phyloP scores from a whole-genome alignment of 1,284 basidiomycete species.

The Earliella scabrosa region DNA sequence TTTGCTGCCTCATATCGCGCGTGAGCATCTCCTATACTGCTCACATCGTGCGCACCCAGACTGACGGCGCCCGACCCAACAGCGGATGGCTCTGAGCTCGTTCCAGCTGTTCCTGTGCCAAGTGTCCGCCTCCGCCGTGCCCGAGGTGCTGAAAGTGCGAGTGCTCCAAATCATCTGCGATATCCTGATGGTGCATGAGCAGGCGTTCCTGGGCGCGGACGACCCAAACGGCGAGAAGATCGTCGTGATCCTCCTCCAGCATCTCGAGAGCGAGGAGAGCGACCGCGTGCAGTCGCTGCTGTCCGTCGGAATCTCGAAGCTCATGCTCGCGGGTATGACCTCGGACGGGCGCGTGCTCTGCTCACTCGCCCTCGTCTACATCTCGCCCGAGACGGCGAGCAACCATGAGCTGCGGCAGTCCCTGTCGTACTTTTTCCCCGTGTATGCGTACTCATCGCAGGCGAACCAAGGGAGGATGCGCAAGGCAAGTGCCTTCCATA shows the following conservation, averaged over 20 bases:
- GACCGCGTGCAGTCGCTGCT: constrained; percentile 81
- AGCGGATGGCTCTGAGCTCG: constrained; percentile 90
- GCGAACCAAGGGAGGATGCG: constrained; percentile 83
- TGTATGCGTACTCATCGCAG: constrained; percentile 88
- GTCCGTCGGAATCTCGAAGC: constrained; percentile 87
- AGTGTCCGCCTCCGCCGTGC: constrained; percentile 76
- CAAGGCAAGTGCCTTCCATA: constrained; percentile 53
- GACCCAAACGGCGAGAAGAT: constrained; percentile 66
- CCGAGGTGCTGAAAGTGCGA: constrained; percentile 79
- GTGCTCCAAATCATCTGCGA: constrained; percentile 92
- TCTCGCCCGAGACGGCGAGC: constrained; percentile 84
- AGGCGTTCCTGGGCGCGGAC: constrained; percentile 67
- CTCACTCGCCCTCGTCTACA: constrained; percentile 82
- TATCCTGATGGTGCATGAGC: constrained; percentile 88
- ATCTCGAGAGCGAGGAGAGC: constrained; percentile 77
- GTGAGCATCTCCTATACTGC: constrained; percentile 38
- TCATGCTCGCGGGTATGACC: constrained; percentile 86
- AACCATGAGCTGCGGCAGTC: constrained; percentile 93
- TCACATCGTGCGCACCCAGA: not conserved
- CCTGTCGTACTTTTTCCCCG: constrained; percentile 94
- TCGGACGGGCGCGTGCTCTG: constrained; percentile 78
- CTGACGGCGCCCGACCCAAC: constrained; percentile 7
- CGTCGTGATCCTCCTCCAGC: constrained; percentile 76
- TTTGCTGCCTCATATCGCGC: constrained; percentile 91
- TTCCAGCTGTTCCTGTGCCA: constrained; percentile 93